Base-by-base conservation (phyloP, 2,329 filamentous ascomycete genomes). In the Arthrobotrys entomopaga region DNA sequence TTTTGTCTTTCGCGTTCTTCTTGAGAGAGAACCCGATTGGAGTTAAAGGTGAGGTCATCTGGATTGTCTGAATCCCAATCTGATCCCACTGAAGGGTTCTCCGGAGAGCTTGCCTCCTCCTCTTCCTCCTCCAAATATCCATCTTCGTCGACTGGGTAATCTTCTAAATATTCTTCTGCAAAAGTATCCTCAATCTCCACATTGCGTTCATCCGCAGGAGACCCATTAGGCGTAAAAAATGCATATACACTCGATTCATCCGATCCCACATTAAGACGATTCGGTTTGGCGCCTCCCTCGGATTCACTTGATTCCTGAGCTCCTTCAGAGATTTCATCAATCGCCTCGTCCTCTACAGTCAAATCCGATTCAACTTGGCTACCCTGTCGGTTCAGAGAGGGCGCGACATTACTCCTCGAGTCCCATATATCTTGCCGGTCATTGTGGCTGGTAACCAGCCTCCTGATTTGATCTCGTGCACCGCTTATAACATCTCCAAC, bases 231-330 rank as follows among this genome's bases (percentile, higher is more conserved):
- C 10, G 29, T 34, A 34, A 34, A 34, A 34, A 7, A 34, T 10
- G 29, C 2, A 10, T 34, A 1, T 6, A 34, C 1, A 34, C 10
- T 10, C 29, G 29, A 6, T 34, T 3, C 29, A 34, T 34, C 29
- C 29, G 6, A 34, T 1, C 29, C 29, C 29, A 34, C 6, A 10
- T 8, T 10, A 34, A 34, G 29, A 34, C 29, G 29, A 10, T 34
- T 34, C 6, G 10, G 29, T 34, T 10, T 10, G 5, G 29, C 29
- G 6, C 7, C 29, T 34, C 29, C 6, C 29, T 34, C 29, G 5
- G 10, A 8, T 34, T 46, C 42, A 46, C 42, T 46, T 56, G 20
- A 53, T 11, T 56, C 24, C 52, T 56, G 52, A 6, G 52, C 52
- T 2, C n/a, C 15, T 11, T 38, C 26, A 3, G 52, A 56, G 16